Evolutionary conservation across 2,329 filamentous ascomycete genomes (phyloP), one percentile per base, ranked within the genome.

Genomic region (Colletotrichum lupini): DNA sequence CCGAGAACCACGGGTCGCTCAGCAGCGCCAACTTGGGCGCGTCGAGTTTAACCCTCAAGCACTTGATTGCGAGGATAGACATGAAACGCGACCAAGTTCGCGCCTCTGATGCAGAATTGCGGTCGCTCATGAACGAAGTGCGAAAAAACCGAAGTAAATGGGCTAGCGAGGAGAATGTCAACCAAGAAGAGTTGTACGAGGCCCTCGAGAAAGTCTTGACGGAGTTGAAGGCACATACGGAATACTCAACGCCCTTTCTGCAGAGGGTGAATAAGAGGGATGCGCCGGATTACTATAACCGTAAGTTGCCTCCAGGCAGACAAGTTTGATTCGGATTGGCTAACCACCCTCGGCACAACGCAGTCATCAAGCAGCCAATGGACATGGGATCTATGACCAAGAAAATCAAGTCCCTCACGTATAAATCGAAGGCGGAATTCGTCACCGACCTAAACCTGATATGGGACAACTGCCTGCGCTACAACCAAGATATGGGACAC

Each of bases 351-450:
- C 46, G 69, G 52, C 77, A 62, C 52, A 67, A 49, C 64, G 87
- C 80, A 95, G 93, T 94, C 76, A 98, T 98, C 83, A 98, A 97
- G 84, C 93, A 95, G 59, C 97, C 97, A 2, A 99, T 99, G 97
- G 97, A 99, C 81, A 91, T 99, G 70, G 97, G 97, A 49, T 93
- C 92, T 60, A 98, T 99, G 95, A 98, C 97, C 75, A 99, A 99
- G 86, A 99, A 98, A 85, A 90, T 99, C 67, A 96, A 96, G 81
- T 88, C 89, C 11, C 84, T 95, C 46, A 88, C 89, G 49, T 97
- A 94, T 84, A 95, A 94, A 81, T 95, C 93, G 59, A 99, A 99
- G 85, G 91, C 94, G 74, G 97, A 99, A 28, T 99, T 99, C 76
- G 95, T 98, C 30, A 90, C 93, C 37, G 97, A 99, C 81, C 87